Evolutionary conservation across 306 rosid genomes (phyloP), one percentile per base, ranked within the genome.

Genomic region (Astragalus glycyphyllos): DNA sequence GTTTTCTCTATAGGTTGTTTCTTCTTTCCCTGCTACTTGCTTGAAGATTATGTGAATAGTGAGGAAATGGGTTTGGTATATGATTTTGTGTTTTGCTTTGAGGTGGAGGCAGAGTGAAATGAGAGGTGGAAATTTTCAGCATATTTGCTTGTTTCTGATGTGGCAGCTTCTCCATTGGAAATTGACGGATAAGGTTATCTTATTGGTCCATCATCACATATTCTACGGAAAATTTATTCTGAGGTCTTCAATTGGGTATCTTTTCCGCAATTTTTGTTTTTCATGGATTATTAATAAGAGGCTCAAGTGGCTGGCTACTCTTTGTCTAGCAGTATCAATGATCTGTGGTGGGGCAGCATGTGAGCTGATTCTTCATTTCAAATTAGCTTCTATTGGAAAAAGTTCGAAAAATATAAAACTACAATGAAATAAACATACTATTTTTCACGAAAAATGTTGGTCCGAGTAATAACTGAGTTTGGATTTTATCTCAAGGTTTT

Each of bases 121-220:
- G 89, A 77, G 82, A 77, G 95, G 95, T 81, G 78, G 83, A 71
- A 69, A 72, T 58, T 67, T 81, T 71, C 29, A 74, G 72, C 76
- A 82, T 75, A 68, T 76, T 83, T 73, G 77, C 81, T 50, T 69
- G 4, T 15, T 67, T 90, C 90, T 84, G 48, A 94, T 86, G 98
- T 94, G 97, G 88, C 89, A 62, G 69, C 78, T 55, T 83, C 83
- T 67, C 81, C 65, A 45, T 68, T 60, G 67, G 75, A 32, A 69
- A 68, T 35, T 55, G 82, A 58, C 50, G 73, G 97, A 92, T 92
- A 90, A 82, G 79, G 80, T 82, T 88, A 92, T 92, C 98, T 58
- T 59, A 44, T 80, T 73, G 67, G 80, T 17, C 85, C 89, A 85
- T 83, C 82, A 44, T 42, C 75, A 11, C 69, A 41, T 13, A 4